phyloP scores from a whole-genome alignment of 768 basidiomycete genomes.

The Serpula lacrymans region DNA sequence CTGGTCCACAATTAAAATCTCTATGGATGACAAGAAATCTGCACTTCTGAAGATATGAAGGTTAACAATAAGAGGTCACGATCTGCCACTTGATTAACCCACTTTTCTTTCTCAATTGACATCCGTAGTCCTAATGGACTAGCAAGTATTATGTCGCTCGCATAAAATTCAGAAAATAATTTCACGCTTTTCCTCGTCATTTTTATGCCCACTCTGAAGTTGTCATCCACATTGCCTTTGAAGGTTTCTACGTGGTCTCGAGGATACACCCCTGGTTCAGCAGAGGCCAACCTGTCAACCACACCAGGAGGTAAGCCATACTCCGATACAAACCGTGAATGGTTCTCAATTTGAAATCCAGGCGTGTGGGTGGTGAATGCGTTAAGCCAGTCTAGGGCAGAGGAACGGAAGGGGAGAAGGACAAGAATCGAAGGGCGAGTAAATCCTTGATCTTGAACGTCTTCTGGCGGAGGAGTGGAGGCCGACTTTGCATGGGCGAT shows the following conservation, averaged over 20 bases:
- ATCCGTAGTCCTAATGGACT: conserved; percentile 90
- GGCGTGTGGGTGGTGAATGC: conserved; percentile 77
- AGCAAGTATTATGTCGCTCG: conserved; percentile 87
- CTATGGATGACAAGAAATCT: conserved; percentile 93
- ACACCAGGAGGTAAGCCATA: conserved; percentile 79
- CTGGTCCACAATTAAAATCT: conserved; percentile 88
- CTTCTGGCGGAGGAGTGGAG: conserved; percentile 56
- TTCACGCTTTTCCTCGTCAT: conserved; percentile 90
- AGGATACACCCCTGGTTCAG: conserved; percentile 76
- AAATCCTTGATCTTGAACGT: conserved; percentile 95
- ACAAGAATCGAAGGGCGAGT: conserved; percentile 93
- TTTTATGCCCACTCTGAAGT: conserved; percentile 89
- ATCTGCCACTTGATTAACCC: conserved; percentile 21
- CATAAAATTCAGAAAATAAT: conserved; percentile 87
- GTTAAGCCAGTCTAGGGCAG: conserved; percentile 79
- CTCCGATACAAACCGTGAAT: conserved; percentile 74
- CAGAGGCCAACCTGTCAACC: conserved; percentile 74
- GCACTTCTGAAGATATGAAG: conserved; percentile 52
- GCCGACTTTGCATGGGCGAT: conserved; percentile 68
- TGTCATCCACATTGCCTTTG: conserved; percentile 96
- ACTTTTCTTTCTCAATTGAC: conserved; percentile 95
- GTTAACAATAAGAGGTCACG: not conserved
- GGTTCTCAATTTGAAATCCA: conserved; percentile 85
- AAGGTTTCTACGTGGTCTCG: conserved; percentile 90
- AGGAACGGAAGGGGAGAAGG: conserved; percentile 90